A percentile compares a stretch with the other conserved stretches of the same genome.
These are phyloP conservation scores for Rhizopus arrhizus DNA, from an alignment of 371 early-diverging fungal species.

Conservation along the genomic window DNA sequence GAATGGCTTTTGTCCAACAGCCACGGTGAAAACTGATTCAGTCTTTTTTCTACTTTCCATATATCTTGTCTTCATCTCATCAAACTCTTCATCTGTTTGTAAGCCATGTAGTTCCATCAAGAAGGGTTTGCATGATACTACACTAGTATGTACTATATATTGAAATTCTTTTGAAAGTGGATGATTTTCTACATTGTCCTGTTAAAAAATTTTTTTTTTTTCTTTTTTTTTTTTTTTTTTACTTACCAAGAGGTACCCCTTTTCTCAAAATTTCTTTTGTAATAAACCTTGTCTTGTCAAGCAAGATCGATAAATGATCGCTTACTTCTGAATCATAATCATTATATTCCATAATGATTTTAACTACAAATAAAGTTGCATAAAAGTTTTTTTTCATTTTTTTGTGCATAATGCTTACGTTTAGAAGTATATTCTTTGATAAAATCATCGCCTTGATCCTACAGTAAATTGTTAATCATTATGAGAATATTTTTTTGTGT, in stretches of 20 bases:
- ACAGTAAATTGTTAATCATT: neutral
- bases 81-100: constrained; percentile 7
- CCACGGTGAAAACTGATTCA: neutral
- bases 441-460: neutral
- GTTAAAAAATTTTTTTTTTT: no score
- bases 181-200: neutral
- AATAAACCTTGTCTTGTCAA: neutral
- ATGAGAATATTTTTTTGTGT: neutral
- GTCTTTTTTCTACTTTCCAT: constrained; percentile 9
- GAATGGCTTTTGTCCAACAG: constrained; percentile 7
- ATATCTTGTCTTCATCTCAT: neutral
- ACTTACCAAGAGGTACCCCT: neutral
- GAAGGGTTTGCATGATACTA: constrained; percentile 1
- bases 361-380: neutral
- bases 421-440: neutral
- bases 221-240: neutral
- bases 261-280: neutral
- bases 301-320: neutral
- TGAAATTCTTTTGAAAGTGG: constrained; percentile 7
- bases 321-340: constrained; percentile 1
- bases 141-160: constrained; percentile 3
- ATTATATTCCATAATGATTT: neutral
- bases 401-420: neutral
- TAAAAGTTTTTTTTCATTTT: neutral
- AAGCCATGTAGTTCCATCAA: neutral